Conservation (phyloP, 768 basidiomycete genomes). For the Sarcomyxa edulis region DNA sequence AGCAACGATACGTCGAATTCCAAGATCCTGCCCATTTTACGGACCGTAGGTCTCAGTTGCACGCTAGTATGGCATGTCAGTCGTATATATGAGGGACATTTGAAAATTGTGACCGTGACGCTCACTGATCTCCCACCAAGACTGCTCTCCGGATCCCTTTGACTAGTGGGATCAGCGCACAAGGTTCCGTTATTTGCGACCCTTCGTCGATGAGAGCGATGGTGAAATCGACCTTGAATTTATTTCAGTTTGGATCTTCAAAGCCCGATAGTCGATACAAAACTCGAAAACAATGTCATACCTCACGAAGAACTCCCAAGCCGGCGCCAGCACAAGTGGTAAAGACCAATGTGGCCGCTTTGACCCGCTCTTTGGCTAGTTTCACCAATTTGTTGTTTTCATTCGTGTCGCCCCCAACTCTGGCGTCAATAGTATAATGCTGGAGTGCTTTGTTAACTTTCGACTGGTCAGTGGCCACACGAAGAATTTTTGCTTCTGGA, state of each 20-base stretch:
- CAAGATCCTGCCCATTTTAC: conserved; percentile 50
- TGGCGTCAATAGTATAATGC: conserved; percentile 57
- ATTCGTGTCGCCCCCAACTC: conserved; percentile 58
- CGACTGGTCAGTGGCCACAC: conserved; percentile 61
- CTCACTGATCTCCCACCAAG: conserved; percentile 69
- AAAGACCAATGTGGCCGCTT: conserved; percentile 52
- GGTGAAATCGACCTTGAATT: conserved; percentile 53
- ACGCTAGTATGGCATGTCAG: conserved; percentile 32
- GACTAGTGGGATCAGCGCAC: conserved; percentile 60
- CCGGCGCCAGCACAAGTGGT: conserved; percentile 55
- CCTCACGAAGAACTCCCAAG: background rate
- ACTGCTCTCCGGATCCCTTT: conserved; percentile 56
- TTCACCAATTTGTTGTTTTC: conserved; percentile 53
- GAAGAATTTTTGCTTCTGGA: conserved; percentile 51
- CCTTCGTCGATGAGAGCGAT: conserved; percentile 67
- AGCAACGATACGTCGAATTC: conserved; percentile 58
- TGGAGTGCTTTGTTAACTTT: conserved; percentile 55
- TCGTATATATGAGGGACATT: background rate
- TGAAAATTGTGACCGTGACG: conserved; percentile 5
- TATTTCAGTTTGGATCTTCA: conserved; percentile 48
- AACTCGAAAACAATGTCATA: conserved; percentile 1
- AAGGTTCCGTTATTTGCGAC: conserved; percentile 65
- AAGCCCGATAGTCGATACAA: conserved; percentile 43
- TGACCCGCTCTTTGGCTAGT: conserved; percentile 54
- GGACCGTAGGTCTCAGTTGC: conserved; percentile 62